A percentile compares a stretch with the other conserved stretches of the same genome.
phyloP scores from a whole-genome alignment of 1,284 basidiomycete genomes.

The Rhodofomes roseus region DNA sequence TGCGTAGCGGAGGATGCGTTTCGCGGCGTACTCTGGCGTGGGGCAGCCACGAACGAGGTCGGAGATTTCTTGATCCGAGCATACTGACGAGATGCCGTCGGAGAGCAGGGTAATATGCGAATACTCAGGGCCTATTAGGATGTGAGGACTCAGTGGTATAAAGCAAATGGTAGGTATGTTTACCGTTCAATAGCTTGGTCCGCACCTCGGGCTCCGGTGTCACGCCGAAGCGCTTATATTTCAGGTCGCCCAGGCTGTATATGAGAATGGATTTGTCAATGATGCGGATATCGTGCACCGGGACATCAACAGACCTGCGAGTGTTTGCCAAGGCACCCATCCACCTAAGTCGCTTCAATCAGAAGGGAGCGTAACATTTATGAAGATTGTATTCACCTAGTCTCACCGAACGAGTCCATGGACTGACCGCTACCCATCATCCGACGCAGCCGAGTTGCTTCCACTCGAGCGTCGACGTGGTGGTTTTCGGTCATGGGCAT shows the following conservation, averaged over 20 bases:
- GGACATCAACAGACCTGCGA: constrained; percentile 54
- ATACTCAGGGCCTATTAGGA: constrained; percentile 60
- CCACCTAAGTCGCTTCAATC: constrained; percentile 54
- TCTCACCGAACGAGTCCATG: constrained; percentile 95
- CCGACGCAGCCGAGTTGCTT: constrained; percentile 80
- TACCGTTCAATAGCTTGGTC: constrained; percentile 75
- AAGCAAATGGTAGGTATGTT: constrained; percentile 11
- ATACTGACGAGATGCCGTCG: constrained; percentile 87
- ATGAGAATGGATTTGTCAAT: not conserved
- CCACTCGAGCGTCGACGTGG: constrained; percentile 87
- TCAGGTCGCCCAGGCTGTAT: constrained; percentile 82
- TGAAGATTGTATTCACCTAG: constrained; percentile 43
- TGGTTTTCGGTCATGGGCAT: constrained; percentile 87
- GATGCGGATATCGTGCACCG: not conserved
- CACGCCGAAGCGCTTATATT: constrained; percentile 88
- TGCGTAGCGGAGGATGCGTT: constrained; percentile 81
- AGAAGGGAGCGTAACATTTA: not conserved
- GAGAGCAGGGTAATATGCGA: constrained; percentile 81
- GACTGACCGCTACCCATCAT: constrained; percentile 91
- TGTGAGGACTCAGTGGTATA: not conserved
- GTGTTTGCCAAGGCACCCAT: constrained; percentile 97
- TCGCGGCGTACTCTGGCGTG: constrained; percentile 80
- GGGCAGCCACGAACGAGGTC: constrained; percentile 78
- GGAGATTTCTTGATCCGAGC: constrained; percentile 93
- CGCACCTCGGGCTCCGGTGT: constrained; percentile 95